Evolutionary conservation across 1,284 basidiomycete species (phyloP), one percentile per base, ranked within the genome.

Genomic region (Leccinum variabile): DNA sequence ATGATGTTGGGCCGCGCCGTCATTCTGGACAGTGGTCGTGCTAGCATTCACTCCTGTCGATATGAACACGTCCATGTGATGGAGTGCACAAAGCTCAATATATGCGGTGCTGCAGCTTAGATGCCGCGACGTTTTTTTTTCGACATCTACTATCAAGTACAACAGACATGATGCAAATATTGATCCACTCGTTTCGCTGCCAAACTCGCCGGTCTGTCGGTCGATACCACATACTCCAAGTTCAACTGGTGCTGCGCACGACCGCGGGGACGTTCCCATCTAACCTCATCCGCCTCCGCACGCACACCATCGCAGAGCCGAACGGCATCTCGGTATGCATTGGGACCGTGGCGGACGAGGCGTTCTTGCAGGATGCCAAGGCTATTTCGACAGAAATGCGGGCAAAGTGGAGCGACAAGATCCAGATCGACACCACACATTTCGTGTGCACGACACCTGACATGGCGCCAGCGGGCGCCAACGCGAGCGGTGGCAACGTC

Each of bases 341-440:
- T 69, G 95, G 95, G 0, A 91, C 90, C 33, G 85, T 97, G 2
- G 83, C 92, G 63, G 94, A 96, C 66, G 77, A 83, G 2, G 82
- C 86, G 0, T 74, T 95, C 61, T 79, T 95, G 58, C 89, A 91
- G 69, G 87, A 94, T 63, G 86, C 89, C 49, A 93, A 92, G 73
- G 74, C 84, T 3, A 25, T 25, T 28, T 28, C 25, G 73, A 82
- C 25, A 53, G 88, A 92, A 68, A 96, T 98, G 88, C 84, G 83
- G 25, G 95, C 92, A 0, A 90, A 90, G 66, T 75, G 90, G 87
- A 92, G 89, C 68, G 91, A 96, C 67, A 90, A 89, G 68, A 95
- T 99, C 30, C 93, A 96, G 78, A 95, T 98, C 62, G 95, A 97
- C 71, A 97, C 95, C 5, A 97, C 95, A 0, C 95, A 98, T 75